Conservation (phyloP, 177 flowering plant genomes). For the Vitis hybrid region DNA sequence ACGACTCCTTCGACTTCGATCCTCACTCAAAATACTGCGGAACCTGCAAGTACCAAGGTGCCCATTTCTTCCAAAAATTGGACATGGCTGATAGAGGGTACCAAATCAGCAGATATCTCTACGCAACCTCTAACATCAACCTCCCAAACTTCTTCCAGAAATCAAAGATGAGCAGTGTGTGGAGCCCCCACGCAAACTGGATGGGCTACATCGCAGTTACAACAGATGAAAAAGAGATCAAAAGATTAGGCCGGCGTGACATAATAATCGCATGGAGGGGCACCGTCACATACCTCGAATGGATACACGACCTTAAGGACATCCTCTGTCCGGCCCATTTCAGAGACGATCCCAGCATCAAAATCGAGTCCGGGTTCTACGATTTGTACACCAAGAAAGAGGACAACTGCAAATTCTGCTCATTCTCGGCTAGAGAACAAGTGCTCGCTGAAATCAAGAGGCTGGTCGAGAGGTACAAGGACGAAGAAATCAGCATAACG, state of each 20-base stretch:
- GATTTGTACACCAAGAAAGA: constrained; percentile 77
- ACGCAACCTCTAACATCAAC: constrained; percentile 75
- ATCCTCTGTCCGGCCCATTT: constrained; percentile 53
- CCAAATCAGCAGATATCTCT: constrained; percentile 57
- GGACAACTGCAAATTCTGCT: constrained; percentile 39
- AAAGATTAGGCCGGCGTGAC: constrained; percentile 68
- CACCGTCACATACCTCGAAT: constrained; percentile 77
- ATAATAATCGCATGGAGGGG: constrained; percentile 82
- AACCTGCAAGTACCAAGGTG: constrained; percentile 49
- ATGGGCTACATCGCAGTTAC: constrained; percentile 84
- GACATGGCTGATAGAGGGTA: constrained; percentile 55
- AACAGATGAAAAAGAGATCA: constrained; percentile 47
- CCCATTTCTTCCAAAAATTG: constrained; percentile 55
- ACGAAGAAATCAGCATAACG: constrained; percentile 66
- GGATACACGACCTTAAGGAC: constrained; percentile 75
- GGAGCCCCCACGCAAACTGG: constrained; percentile 89
- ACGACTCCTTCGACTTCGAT: constrained; percentile 75
- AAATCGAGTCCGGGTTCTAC: constrained; percentile 71
- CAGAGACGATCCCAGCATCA: constrained; percentile 43
- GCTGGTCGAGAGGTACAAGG: constrained; percentile 48
- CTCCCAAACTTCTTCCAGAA: constrained; percentile 81
- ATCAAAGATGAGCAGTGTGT: constrained; percentile 43
- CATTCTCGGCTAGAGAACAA: constrained; percentile 70
- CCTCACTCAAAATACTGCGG: constrained; percentile 78
- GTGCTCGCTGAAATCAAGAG: constrained; percentile 61